Evolutionary conservation across 768 basidiomycete genomes (phyloP).

Genomic region (Mrakia hoshinonis): DNA sequence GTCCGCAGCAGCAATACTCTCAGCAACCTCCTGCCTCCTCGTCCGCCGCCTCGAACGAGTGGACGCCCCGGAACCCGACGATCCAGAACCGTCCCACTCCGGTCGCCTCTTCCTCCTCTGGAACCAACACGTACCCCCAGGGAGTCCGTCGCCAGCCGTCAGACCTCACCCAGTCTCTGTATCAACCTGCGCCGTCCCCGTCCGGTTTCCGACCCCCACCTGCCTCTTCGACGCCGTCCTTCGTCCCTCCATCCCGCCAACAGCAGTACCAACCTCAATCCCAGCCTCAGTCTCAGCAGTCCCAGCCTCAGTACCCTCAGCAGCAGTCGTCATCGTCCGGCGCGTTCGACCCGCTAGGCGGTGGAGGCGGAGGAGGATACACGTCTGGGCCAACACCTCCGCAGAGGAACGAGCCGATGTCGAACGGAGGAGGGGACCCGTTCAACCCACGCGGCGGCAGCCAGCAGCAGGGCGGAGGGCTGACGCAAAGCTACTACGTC

Average conservation of each 20-base stretch:
- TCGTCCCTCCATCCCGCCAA: constrained; percentile 1
- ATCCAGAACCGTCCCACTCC: constrained; percentile 4
- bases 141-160: not conserved
- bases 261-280: constrained; percentile 5
- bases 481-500: constrained; percentile 32
- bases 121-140: not conserved
- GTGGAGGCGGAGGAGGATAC: constrained; percentile 10
- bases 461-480: too few relatives aligned
- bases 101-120: not conserved
- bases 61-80: not conserved
- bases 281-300: not conserved
- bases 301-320: not conserved
- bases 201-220: constrained; percentile 1
- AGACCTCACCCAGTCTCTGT: not conserved
- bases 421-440: not conserved
- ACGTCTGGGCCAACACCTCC: not conserved
- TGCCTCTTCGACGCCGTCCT: not conserved
- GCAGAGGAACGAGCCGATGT: not conserved
- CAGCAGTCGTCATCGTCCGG: not conserved
- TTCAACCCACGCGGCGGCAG: constrained; percentile 1
- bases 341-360: constrained; percentile 18
- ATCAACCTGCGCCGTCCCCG: not conserved
- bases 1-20: constrained; percentile 39
- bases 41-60: not conserved
- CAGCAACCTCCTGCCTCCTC: constrained; percentile 1